Conservation (phyloP, 495 filamentous ascomycete genomes). For the Cercophora samala region DNA sequence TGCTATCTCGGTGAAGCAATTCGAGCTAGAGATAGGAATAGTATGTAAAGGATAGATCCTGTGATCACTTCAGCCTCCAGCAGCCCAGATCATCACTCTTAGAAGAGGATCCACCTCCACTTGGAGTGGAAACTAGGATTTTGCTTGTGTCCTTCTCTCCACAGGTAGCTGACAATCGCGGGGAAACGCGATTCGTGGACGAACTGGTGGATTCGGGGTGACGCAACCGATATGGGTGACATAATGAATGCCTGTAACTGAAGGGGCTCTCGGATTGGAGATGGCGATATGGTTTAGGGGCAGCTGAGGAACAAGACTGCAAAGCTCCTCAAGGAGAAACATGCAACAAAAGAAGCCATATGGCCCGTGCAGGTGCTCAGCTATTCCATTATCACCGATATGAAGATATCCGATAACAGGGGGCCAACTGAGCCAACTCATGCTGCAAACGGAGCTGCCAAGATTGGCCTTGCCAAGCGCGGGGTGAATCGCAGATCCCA, state of each 20-base stretch:
- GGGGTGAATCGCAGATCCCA: neutral
- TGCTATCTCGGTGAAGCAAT: neutral
- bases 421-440: neutral
- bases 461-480: neutral
- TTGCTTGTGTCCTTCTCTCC: neutral
- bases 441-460: neutral
- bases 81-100: neutral
- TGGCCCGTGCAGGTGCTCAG: neutral
- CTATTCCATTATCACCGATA: neutral
- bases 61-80: neutral
- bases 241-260: too few species aligned
- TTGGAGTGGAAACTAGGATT: neutral
- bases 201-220: neutral
- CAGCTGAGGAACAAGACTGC: too few species aligned
- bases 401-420: neutral
- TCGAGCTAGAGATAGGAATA: neutral
- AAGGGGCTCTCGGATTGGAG: too few species aligned
- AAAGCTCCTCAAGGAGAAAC: too few species aligned
- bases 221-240: too few species aligned
- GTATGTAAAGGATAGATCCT: neutral
- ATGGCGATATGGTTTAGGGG: too few species aligned
- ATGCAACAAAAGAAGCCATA: neutral
- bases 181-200: constrained; percentile 1
- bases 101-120: neutral
- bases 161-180: neutral